Evolutionary conservation across 164 flowering plant genomes (phyloP).

Genomic region (Paratinospora sagittata): DNA sequence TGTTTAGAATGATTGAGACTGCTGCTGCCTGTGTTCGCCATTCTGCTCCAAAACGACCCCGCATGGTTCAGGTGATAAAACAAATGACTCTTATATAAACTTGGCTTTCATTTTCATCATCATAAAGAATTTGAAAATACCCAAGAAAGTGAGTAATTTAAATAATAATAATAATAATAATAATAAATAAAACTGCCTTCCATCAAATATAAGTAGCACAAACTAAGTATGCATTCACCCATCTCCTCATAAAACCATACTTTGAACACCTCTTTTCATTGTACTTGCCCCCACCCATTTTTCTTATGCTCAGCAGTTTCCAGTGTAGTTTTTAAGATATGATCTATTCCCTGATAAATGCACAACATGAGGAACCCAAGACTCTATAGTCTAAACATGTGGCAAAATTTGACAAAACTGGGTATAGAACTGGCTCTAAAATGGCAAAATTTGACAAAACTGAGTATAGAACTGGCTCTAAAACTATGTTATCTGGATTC

Average conservation of each 20-base stretch:
- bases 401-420: neutral
- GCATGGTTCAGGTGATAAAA: slow-evolving; percentile 52
- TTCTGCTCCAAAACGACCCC: slow-evolving; percentile 61
- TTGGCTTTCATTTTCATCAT: neutral
- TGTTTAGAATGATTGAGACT: slow-evolving; percentile 57
- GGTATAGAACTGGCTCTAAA: neutral
- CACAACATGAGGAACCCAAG: neutral
- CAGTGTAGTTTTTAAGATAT: neutral
- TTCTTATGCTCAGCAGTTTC: neutral
- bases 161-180: too few relatives aligned
- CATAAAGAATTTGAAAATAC: neutral
- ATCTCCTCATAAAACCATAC: too few relatives aligned
- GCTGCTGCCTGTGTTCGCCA: slow-evolving; percentile 74
- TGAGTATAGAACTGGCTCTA: too few relatives aligned
- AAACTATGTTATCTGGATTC: too few relatives aligned
- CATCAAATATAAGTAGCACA: neutral
- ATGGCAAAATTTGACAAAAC: too few relatives aligned
- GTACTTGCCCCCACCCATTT: neutral
- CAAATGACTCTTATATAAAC: neutral
- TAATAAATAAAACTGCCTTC: neutral
- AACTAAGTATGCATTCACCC: too few relatives aligned
- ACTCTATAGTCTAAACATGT: neutral
- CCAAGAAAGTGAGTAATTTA: neutral
- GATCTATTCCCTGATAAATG: neutral
- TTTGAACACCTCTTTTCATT: neutral